Conservation (phyloP, 257 asterid genomes). For the Solanum paucissectum region DNA sequence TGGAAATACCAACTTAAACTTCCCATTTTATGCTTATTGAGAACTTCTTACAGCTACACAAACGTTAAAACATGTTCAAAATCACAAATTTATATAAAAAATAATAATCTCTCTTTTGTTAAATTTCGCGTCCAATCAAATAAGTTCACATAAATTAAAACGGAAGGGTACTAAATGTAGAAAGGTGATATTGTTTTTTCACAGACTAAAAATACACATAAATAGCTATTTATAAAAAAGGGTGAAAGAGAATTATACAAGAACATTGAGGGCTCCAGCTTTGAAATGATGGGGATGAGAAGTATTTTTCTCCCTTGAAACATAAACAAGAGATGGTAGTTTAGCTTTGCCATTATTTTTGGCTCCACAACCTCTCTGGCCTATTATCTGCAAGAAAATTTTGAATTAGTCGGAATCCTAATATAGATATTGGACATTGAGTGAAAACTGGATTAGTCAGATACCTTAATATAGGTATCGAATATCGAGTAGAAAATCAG, state of each 20-base stretch:
- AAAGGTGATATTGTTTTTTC: not conserved
- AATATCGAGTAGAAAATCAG: not conserved
- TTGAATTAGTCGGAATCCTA: not conserved
- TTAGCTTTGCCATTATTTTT: constrained; percentile 5
- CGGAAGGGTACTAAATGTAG: not conserved
- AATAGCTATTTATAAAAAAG: not conserved
- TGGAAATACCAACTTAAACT: not conserved
- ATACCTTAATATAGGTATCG: not conserved
- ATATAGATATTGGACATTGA: not conserved
- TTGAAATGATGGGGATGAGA: constrained; percentile 61
- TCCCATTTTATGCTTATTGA: not conserved
- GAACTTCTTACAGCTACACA: not conserved
- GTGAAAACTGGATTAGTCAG: not conserved
- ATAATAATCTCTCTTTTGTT: not conserved
- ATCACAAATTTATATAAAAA: not conserved
- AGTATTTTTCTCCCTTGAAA: constrained; percentile 57
- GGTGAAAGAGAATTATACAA: constrained; percentile 20
- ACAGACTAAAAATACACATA: no score
- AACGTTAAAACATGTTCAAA: not conserved
- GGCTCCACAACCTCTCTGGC: not conserved
- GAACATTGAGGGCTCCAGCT: constrained; percentile 65
- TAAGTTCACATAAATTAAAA: not conserved
- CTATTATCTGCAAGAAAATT: constrained; percentile 29
- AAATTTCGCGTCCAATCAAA: not conserved
- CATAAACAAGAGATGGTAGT: constrained; percentile 50